Percentiles rank a stretch among this genome's conserved stretches.
These are phyloP conservation scores for Epichloe gansuensis DNA, from an alignment of 2,329 filamentous ascomycete species.

Conservation along the genomic window DNA sequence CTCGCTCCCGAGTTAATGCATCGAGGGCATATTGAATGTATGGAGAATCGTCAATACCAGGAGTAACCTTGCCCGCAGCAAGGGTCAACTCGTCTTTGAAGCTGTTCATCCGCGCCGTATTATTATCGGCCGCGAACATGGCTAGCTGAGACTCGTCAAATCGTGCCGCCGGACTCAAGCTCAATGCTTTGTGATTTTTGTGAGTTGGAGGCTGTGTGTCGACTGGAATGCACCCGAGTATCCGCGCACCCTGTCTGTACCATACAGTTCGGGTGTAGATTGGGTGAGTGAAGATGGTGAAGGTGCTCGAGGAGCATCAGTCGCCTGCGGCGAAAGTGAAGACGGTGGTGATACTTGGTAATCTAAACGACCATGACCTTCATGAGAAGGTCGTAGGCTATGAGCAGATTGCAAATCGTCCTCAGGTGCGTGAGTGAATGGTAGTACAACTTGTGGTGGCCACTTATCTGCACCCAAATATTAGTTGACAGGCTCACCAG, in stretches of 20 bases:
- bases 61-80: conserved; percentile 46
- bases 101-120: conserved; percentile 20
- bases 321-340: conserved; percentile 24
- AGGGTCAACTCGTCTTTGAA: conserved; percentile 41
- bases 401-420: background rate
- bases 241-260: conserved; percentile 26
- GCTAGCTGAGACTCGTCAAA: conserved; percentile 28
- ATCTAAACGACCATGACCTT: background rate
- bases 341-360: conserved; percentile 2
- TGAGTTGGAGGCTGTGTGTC: background rate
- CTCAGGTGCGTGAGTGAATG: background rate
- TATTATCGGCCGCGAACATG: conserved; percentile 24
- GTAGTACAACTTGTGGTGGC: conserved; percentile 1
- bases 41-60: conserved; percentile 70
- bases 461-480: conserved; percentile 5
- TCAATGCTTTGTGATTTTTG: background rate
- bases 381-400: background rate
- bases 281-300: conserved; percentile 25
- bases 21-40: conserved; percentile 86
- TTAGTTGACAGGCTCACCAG: conserved; percentile 4
- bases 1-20: conserved; percentile 64
- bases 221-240: conserved; percentile 13
- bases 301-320: conserved; percentile 12
- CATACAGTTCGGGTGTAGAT: conserved; percentile 31
- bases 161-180: conserved; percentile 14